These are phyloP conservation scores for Lentinula lateritia DNA, from an alignment of 768 basidiomycete genomes.

Conservation along the genomic window DNA sequence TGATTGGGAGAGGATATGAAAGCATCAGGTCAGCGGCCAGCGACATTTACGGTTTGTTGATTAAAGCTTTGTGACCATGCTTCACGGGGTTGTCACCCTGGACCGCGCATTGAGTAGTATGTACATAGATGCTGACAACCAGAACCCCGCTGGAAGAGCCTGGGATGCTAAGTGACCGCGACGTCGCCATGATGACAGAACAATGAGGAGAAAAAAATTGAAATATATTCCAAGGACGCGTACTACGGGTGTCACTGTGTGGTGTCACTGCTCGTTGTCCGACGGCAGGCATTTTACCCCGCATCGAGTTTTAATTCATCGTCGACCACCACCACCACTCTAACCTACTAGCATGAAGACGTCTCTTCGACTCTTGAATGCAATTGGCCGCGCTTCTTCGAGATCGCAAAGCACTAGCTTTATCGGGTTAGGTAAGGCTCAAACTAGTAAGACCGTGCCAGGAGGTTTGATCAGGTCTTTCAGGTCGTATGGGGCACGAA, in stretches of 20 bases:
- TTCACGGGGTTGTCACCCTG: neutral
- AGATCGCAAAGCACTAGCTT: constrained; percentile 61
- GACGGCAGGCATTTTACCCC: neutral
- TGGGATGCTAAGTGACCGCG: too few relatives aligned
- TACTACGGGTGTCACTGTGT: neutral
- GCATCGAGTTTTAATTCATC: neutral
- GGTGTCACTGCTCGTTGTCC: neutral
- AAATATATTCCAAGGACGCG: too few relatives aligned
- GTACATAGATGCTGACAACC: neutral
- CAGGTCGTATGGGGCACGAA: constrained; percentile 71
- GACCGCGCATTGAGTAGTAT: neutral
- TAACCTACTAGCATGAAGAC: constrained; percentile 40
- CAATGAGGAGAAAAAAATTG: too few relatives aligned
- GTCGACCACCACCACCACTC: neutral
- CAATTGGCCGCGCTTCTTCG: constrained; percentile 24
- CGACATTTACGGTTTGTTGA: neutral
- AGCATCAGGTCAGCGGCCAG: too few relatives aligned
- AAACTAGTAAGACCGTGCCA: too few relatives aligned
- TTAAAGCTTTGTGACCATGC: neutral
- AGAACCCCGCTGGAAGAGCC: too few relatives aligned
- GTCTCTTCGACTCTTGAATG: constrained; percentile 35
- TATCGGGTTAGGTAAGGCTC: constrained; percentile 62
- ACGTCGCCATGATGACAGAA: too few relatives aligned
- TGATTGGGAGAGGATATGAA: too few relatives aligned
- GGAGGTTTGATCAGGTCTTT: neutral